Percentiles rank a stretch among this genome's conserved stretches.
Conservation (phyloP, 371 early-diverging fungal species). For the Blakeslea trispora region DNA sequence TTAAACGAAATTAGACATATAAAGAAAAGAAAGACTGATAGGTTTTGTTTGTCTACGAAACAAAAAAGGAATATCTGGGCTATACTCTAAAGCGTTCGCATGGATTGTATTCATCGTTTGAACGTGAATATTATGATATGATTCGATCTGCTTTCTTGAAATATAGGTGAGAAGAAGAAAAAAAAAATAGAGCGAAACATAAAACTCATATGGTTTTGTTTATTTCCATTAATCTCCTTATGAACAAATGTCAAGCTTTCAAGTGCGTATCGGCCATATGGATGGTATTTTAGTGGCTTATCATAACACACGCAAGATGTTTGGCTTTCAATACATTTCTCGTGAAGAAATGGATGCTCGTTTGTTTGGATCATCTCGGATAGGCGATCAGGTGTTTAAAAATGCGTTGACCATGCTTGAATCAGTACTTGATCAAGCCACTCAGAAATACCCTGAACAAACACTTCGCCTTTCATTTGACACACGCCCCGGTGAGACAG, state of each 20-base stretch:
- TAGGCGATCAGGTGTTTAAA: slow-evolving; percentile 76
- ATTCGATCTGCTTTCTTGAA: slow-evolving; percentile 44
- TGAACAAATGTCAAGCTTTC: slow-evolving; percentile 56
- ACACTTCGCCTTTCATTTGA: slow-evolving; percentile 50
- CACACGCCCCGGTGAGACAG: slow-evolving; percentile 11
- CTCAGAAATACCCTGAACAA: slow-evolving; percentile 62
- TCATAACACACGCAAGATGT: slow-evolving; percentile 89
- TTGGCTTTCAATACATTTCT: slow-evolving; percentile 95
- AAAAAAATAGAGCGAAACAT: not conserved
- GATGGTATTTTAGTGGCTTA: slow-evolving; percentile 94
- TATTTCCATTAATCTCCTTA: not conserved
- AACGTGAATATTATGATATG: slow-evolving; percentile 96
- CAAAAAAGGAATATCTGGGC: slow-evolving; percentile 50
- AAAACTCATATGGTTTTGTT: not conserved
- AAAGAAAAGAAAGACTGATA: slow-evolving; percentile 16
- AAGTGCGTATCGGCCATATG: slow-evolving; percentile 95
- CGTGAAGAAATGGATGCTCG: slow-evolving; percentile 83
- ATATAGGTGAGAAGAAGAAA: slow-evolving; percentile 15
- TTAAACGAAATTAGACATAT: no score
- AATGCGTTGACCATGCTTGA: slow-evolving; percentile 64
- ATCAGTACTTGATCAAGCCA: slow-evolving; percentile 63
- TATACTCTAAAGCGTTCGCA: slow-evolving; percentile 58
- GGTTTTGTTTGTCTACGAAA: no score
- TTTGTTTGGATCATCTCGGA: slow-evolving; percentile 75
- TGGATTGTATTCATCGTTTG: slow-evolving; percentile 82